Evolutionary conservation across 352 stramenopile species (phyloP).

Genomic region (Pythium periplocum): DNA sequence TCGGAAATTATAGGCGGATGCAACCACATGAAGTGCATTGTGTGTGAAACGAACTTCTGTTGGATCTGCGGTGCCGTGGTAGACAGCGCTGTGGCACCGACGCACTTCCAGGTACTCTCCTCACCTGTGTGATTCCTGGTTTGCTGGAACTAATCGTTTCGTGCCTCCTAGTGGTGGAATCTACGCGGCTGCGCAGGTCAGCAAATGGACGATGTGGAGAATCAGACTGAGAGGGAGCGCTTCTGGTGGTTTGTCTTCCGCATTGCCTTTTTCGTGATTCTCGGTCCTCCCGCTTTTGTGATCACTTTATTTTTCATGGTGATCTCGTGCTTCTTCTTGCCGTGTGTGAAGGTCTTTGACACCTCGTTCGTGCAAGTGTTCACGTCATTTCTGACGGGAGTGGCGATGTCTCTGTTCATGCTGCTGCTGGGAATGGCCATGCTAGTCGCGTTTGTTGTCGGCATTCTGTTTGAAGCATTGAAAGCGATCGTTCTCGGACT

Average conservation of each 20-base stretch:
- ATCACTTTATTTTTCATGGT: conserved; percentile 49
- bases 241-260: conserved; percentile 31
- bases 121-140: background rate
- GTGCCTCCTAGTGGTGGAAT: conserved; percentile 62
- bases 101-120: conserved; percentile 59
- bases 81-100: conserved; percentile 79
- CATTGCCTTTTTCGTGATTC: conserved; percentile 54
- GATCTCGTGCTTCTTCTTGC: conserved; percentile 61
- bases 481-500: no score
- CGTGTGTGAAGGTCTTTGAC: conserved; percentile 37
- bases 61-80: conserved; percentile 86
- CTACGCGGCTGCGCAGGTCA: conserved; percentile 62
- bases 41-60: conserved; percentile 87
- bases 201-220: conserved; percentile 64
- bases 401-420: conserved; percentile 31
- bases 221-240: conserved; percentile 34
- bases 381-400: conserved; percentile 53
- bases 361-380: conserved; percentile 53
- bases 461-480: no score
- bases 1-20: conserved; percentile 48
- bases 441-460: background rate
- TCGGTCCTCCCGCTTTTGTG: conserved; percentile 54
- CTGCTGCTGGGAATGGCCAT: background rate
- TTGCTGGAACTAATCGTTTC: background rate
- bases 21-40: conserved; percentile 91